Evolutionary conservation across 176 grass and related monocot genomes (phyloP).

Genomic region (Neostapfia colusana): DNA sequence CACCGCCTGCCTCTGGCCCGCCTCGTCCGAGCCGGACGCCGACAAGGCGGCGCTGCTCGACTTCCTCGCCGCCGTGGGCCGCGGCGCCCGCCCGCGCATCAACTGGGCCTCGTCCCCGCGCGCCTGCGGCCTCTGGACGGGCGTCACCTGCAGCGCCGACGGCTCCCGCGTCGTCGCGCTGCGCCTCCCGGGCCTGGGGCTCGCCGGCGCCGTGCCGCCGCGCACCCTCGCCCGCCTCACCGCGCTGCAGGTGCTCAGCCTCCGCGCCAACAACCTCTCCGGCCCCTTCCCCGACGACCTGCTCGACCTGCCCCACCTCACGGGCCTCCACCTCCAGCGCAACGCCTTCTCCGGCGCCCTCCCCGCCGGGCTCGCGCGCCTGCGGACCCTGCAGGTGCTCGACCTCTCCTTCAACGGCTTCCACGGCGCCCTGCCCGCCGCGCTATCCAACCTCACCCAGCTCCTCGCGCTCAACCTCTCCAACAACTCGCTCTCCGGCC

Average conservation of each 20-base stretch:
- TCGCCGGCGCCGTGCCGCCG: conserved; percentile 56
- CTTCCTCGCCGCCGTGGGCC: conserved; percentile 44
- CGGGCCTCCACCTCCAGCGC: conserved; percentile 80
- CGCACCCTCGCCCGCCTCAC: conserved; percentile 65
- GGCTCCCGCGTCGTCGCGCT: conserved; percentile 57
- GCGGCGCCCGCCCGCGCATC: conserved; percentile 40
- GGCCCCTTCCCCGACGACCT: conserved; percentile 63
- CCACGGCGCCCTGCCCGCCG: conserved; percentile 39
- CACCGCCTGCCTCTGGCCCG: neutral
- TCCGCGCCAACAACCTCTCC: conserved; percentile 69
- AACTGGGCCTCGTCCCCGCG: conserved; percentile 51
- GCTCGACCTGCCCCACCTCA: conserved; percentile 48
- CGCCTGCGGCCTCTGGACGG: conserved; percentile 74
- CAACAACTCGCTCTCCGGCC: conserved; percentile 83
- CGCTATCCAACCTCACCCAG: conserved; percentile 53
- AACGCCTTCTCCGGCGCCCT: conserved; percentile 70
- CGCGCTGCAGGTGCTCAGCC: conserved; percentile 82
- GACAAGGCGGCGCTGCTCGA: conserved; percentile 69
- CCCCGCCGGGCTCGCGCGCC: neutral
- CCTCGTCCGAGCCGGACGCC: conserved; percentile 44
- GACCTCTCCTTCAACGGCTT: conserved; percentile 91
- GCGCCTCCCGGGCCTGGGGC: conserved; percentile 68
- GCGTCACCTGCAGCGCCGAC: conserved; percentile 75
- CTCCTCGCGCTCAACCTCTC: conserved; percentile 77
- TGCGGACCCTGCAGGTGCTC: conserved; percentile 49